These are phyloP conservation scores for Alternaria atra DNA, from an alignment of 2,329 filamentous ascomycete species.

Conservation along the genomic window DNA sequence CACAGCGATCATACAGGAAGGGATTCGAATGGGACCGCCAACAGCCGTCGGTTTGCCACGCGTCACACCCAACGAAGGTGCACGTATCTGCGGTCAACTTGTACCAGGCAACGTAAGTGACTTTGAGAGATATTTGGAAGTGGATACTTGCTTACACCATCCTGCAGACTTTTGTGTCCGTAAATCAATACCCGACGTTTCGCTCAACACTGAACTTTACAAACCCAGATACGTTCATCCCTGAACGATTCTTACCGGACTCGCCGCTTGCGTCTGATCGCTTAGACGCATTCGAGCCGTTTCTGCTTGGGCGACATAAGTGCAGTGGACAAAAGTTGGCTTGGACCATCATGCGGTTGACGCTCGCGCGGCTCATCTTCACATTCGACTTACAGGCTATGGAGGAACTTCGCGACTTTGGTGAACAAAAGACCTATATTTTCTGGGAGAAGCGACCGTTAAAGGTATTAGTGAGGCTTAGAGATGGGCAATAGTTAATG, in stretches of 20 bases:
- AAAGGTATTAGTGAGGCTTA: not conserved
- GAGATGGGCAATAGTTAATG: too few species aligned
- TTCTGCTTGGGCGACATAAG: slow-evolving; percentile 29
- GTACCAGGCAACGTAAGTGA: slow-evolving; percentile 18
- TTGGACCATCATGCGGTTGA: slow-evolving; percentile 43
- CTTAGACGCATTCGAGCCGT: slow-evolving; percentile 29
- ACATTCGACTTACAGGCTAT: slow-evolving; percentile 35
- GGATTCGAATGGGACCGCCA: too few species aligned
- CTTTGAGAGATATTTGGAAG: too few species aligned
- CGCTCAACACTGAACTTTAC: slow-evolving; percentile 39
- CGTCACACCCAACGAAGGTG: slow-evolving; percentile 17
- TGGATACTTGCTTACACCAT: not conserved
- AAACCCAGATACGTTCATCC: slow-evolving; percentile 35
- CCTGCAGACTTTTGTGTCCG: slow-evolving; percentile 28
- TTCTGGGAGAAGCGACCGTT: slow-evolving; percentile 30
- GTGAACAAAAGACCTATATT: slow-evolving; percentile 28
- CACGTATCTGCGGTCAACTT: slow-evolving; percentile 20
- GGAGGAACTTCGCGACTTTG: slow-evolving; percentile 14
- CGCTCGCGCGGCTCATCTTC: slow-evolving; percentile 51
- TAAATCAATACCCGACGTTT: slow-evolving; percentile 38
- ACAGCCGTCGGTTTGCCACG: too few species aligned
- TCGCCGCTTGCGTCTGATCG: slow-evolving; percentile 35
- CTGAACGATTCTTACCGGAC: slow-evolving; percentile 40
- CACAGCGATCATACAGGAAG: too few species aligned
- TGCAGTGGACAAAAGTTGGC: slow-evolving; percentile 37